Evolutionary conservation across 805 yeast genomes (phyloP), one percentile per base, ranked within the genome.

Genomic region (Yamadazyma sp.): DNA sequence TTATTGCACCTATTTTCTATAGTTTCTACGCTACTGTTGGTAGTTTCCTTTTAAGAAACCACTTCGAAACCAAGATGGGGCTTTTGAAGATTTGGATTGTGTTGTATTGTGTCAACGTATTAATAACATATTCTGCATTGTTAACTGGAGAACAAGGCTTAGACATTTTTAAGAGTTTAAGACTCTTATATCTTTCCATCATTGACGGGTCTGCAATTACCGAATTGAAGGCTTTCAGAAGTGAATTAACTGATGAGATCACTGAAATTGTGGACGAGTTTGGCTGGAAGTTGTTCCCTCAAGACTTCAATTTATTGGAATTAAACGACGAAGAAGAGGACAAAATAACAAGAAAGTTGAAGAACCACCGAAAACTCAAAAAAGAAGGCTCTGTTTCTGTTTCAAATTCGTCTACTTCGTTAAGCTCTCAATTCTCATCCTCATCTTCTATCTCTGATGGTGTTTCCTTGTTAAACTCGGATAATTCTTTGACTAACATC

Each of bases 81-180:
- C 12, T 25, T 10, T 56, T 81, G 14, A 64, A 75, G 42, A 49
- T 75, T 28, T 61, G 73, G 49, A 60, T 82, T 16, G 36, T 53
- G 11, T 53, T 67, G 21, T 85, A 86, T 59, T 49, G 80, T n/a
- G 60, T 78, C 15, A 81, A 93, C 37, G 87, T 76, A 1, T 56
- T 73, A 19, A 79, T 91, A 11, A 86, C 97, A 0, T 91, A 86
- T 53, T 80, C 95, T n/a, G 96, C 99, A 0, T 71, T 93, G 48
- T 71, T 87, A 18, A 79, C 88, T 41, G 98, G 99, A 37, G 99
- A 93, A 55, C 84, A 81, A 42, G 99, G 99, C 23, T 74, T 87
- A 80, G 98, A 91, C 56, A 72, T 85, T 32, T 75, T 84, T 57
- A 88, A 88, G 55, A 82, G 95, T 3, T 64, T 91, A 39, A 75